Percentiles rank a stretch among this genome's conserved stretches.
Conservation (phyloP, 225 moss, liverwort and hornwort species). For the Physcomitrium patens region DNA sequence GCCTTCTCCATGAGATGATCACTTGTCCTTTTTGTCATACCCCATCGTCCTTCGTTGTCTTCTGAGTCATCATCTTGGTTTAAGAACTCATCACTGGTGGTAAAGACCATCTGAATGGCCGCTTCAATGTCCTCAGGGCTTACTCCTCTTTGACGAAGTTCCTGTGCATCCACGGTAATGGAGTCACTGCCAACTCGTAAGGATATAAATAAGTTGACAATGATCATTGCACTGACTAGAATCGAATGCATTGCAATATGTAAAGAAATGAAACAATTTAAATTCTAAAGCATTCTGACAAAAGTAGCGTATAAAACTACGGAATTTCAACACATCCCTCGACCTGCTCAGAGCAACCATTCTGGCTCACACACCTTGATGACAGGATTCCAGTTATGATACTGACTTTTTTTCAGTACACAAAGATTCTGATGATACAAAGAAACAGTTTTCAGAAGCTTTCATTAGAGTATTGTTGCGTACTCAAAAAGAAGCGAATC, state of each 20-base stretch:
- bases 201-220: background rate
- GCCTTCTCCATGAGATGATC: conserved; percentile 74
- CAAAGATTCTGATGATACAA: too few species aligned
- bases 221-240: background rate
- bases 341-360: background rate
- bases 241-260: background rate
- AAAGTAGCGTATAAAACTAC: background rate
- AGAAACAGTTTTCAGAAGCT: too few species aligned
- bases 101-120: conserved; percentile 66
- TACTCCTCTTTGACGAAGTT: conserved; percentile 72
- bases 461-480: too few species aligned
- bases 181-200: background rate
- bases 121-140: conserved; percentile 53
- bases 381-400: background rate
- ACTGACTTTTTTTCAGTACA: background rate
- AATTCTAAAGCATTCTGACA: background rate
- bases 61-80: conserved; percentile 23
- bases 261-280: background rate
- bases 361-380: background rate
- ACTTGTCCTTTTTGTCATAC: conserved; percentile 73
- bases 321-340: too few species aligned
- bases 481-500: too few species aligned
- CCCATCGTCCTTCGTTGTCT: conserved; percentile 61
- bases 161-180: conserved; percentile 44
- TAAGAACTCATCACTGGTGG: conserved; percentile 1